Evolutionary conservation across 2,329 filamentous ascomycete genomes (phyloP), one percentile per base, ranked within the genome.

Genomic region (Apiospora kogelbergensis): DNA sequence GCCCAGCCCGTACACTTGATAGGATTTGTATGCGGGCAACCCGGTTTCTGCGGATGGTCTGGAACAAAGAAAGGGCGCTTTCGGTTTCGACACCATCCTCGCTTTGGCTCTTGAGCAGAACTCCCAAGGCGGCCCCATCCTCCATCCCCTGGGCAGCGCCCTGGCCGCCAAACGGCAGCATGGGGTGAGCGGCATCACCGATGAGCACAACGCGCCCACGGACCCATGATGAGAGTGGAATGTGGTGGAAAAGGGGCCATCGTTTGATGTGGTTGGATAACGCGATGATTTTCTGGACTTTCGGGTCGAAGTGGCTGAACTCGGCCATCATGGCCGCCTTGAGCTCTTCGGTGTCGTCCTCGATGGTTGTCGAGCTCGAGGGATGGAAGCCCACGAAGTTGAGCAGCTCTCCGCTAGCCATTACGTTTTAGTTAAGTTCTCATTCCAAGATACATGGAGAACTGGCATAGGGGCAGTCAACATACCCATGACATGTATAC

Each of bases 111-210:
- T 46, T n/a, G n/a, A 46, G 44, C 3, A 46, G n/a, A 24, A 46
- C n/a, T n/a, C 44, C 53, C 24, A 65, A 41, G 33, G 68, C 67
- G 17, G 65, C 72, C 11, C 72, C 73, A 30, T 91, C 89, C 77
- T 91, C 89, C 67, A 91, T 88, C 0, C 89, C 88, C 74, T 90
- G 88, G 1, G 89, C 89, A 0, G 89, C 89, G 10, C 89, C 89
- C 76, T 91, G 89, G 0, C 86, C 87, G 67, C 91, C 80, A 76
- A 91, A 89, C 0, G 89, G 89, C 0, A 90, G 81, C 2, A 88
- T 91, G 0, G 89, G 88, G 76, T 91, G 89, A 73, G 86, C 89
- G 1, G 88, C 86, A 74, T 90, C 88, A 24, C 88, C 88, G 0
- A 89, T 81, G 4, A 90, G 80, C 2, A 86, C 87, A 1, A 83